Evolutionary conservation across 164 flowering plant species (phyloP), one percentile per base, ranked within the genome.

Genomic region (Chloranthus sessilifolius): DNA sequence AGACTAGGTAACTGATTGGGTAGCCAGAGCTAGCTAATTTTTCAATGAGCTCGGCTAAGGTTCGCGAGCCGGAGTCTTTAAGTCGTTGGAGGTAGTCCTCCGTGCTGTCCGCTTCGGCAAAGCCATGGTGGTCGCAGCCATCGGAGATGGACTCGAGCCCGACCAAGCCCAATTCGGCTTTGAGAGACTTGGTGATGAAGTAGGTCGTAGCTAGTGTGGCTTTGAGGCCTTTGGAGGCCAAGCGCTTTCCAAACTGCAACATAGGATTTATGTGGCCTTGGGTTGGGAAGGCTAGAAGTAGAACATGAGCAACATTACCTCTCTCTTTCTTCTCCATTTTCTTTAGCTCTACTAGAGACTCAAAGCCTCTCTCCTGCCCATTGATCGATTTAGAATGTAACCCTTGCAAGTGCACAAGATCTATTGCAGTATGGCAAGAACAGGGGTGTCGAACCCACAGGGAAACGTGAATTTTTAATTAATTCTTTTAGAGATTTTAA

Each of bases 211-310:
- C 56, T 1, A 61, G 15, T 12, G 70, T 58, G 15, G 43, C 61
- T 24, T 40, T 65, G 30, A 55, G 28, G 3, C 67, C 74, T 51
- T 55, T 54, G 19, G 51, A 59, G 46, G 58, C 48, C 17, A 65
- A 45, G 26, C 60, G 55, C 42, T 65, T 65, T 0, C 61, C 42
- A 49, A 69, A 61, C 34, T 61, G 70, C 21, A 69, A 55, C 45
- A 53, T 44, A 9, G 74, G 74, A 52, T 65, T 70, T 23, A 65
- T 53, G 55, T 65, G 70, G 35, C 74, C 70, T 43, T 65, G 67
- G 29, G 17, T 7, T 8, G 74, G 64, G 8, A 5, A 58, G 4
- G 70, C 52, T 5, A 70, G 12, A 5, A 64, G 53, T n/a, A 69
- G 25, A 38, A 60, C 57, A 48, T 69, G 66, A 25, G 50, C 43